Conservation (phyloP, 371 early-diverging fungal species). For the Gilbertella persicaria region DNA sequence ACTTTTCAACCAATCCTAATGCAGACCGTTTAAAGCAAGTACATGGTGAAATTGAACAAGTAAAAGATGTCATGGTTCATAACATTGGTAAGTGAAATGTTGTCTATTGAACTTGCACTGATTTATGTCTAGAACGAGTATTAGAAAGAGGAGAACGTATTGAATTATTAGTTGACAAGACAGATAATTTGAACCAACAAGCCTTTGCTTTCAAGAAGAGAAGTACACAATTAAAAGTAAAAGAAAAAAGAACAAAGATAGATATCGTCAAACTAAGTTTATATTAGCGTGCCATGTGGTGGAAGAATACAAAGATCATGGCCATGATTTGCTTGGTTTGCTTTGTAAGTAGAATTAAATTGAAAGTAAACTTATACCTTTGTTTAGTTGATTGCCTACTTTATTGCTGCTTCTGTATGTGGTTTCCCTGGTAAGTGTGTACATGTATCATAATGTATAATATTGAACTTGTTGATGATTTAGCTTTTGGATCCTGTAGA, state of each 20-base stretch:
- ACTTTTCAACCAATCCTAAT: slow-evolving; percentile 71
- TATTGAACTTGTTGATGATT: too few species aligned
- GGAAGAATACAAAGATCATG: slow-evolving; percentile 89
- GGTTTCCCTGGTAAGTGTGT: slow-evolving; percentile 69
- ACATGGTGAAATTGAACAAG: slow-evolving; percentile 89
- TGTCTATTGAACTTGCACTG: neutral
- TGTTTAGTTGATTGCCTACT: slow-evolving; percentile 63
- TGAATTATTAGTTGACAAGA: slow-evolving; percentile 90
- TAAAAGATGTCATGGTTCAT: slow-evolving; percentile 93
- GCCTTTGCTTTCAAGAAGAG: slow-evolving; percentile 91
- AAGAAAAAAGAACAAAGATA: neutral
- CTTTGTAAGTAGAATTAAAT: slow-evolving; percentile 53
- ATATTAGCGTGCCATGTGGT: slow-evolving; percentile 82
- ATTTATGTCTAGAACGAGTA: slow-evolving; percentile 63
- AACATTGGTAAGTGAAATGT: slow-evolving; percentile 70
- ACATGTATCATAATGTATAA: too few species aligned
- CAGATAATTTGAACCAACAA: slow-evolving; percentile 83
- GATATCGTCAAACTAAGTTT: neutral
- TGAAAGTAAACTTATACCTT: slow-evolving; percentile 1
- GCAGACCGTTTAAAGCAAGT: slow-evolving; percentile 83
- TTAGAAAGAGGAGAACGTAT: slow-evolving; percentile 91
- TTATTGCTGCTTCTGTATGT: slow-evolving; percentile 70
- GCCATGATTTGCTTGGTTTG: slow-evolving; percentile 64
- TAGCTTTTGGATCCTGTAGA: slow-evolving; percentile 35
- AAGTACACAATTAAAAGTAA: slow-evolving; percentile 81